These are phyloP conservation scores for Leptodermis oblonga DNA, from an alignment of 257 asterid genomes.

Conservation along the genomic window DNA sequence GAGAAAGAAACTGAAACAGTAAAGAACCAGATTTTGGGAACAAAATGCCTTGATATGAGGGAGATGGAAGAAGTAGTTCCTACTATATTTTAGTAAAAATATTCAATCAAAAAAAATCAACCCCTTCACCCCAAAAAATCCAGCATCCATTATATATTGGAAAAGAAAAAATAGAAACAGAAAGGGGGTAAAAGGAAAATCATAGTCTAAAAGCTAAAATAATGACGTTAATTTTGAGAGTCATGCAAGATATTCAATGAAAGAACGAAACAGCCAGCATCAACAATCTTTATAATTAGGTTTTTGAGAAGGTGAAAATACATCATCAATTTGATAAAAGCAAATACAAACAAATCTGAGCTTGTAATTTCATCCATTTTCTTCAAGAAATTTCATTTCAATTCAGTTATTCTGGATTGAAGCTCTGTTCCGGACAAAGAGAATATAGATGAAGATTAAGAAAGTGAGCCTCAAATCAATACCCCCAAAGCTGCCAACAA, in stretches of 20 bases:
- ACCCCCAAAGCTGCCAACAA: conserved; percentile 12
- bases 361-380: conserved; percentile 16
- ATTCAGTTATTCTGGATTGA: conserved; percentile 10
- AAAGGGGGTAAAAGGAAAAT: background rate
- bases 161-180: background rate
- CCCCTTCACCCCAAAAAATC: too few relatives aligned
- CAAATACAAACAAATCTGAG: conserved; percentile 11
- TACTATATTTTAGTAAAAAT: conserved; percentile 10
- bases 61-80: conserved; percentile 22
- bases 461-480: background rate
- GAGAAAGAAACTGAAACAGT: conserved; percentile 23
- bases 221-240: background rate
- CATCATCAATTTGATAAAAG: conserved; percentile 7
- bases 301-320: background rate
- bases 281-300: background rate
- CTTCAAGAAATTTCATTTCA: conserved; percentile 11
- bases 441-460: conserved; percentile 12
- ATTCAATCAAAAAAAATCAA: conserved; percentile 16
- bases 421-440: conserved; percentile 17
- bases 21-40: conserved; percentile 24
- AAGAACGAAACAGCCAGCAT: background rate
- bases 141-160: background rate
- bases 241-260: background rate
- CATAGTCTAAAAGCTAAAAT: conserved; percentile 1
- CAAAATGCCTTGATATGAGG: conserved; percentile 32